These are phyloP conservation scores for Gaultheria prostrata DNA, from an alignment of 148 eudicot species.

Conservation along the genomic window DNA sequence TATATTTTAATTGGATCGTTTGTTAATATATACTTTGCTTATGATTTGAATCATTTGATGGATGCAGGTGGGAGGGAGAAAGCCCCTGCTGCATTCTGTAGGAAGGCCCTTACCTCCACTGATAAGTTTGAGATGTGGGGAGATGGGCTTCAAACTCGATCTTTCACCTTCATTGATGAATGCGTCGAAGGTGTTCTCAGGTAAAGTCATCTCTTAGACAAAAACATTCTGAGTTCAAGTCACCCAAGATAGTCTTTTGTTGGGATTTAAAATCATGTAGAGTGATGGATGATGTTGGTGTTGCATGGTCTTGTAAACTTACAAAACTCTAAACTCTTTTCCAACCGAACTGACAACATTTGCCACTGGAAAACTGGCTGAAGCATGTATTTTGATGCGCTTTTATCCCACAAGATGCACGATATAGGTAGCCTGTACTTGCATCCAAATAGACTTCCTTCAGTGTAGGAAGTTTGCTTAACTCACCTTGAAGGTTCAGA, in stretches of 20 bases:
- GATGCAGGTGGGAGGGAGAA: slow-evolving; percentile 54
- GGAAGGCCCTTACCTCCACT: slow-evolving; percentile 43
- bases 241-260: neutral
- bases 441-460: no score
- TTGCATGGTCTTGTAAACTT: neutral
- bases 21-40: neutral
- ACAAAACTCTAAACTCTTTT: neutral
- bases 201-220: slow-evolving; percentile 17
- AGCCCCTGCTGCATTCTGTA: slow-evolving; percentile 61
- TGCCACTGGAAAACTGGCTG: neutral
- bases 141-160: slow-evolving; percentile 54
- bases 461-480: neutral
- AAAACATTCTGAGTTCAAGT: neutral
- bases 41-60: slow-evolving; percentile 9
- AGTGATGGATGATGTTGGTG: neutral
- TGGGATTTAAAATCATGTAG: neutral
- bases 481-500: neutral
- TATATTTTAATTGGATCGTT: neutral
- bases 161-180: slow-evolving; percentile 60
- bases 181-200: slow-evolving; percentile 58
- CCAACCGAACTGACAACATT: neutral
- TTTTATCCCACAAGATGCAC: slow-evolving; percentile 2
- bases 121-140: slow-evolving; percentile 67
- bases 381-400: neutral
- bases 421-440: neutral